Evolutionary conservation across 2,329 filamentous ascomycete genomes (phyloP).

Genomic region (Xylaria multiplex): DNA sequence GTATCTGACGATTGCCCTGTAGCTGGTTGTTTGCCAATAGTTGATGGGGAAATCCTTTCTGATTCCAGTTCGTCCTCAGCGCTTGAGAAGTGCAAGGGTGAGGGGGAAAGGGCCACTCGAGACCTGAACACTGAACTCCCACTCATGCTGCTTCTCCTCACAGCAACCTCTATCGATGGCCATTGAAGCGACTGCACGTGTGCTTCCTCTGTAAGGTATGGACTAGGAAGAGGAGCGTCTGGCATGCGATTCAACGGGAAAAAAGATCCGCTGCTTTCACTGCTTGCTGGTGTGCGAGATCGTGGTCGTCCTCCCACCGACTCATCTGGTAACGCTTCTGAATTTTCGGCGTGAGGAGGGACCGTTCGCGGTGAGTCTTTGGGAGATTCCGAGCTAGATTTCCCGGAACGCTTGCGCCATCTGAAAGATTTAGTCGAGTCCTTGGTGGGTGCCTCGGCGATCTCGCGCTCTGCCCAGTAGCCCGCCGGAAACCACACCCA

Average conservation of each 20-base stretch:
- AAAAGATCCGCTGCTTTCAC: conserved; percentile 27
- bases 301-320: background rate
- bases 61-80: conserved; percentile 13
- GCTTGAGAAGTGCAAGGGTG: conserved; percentile 30
- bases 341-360: background rate
- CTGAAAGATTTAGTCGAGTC: conserved; percentile 53
- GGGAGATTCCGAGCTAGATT: conserved; percentile 41
- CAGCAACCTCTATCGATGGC: conserved; percentile 33
- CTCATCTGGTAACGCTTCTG: conserved; percentile 12
- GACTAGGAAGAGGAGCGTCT: conserved; percentile 36
- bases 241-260: conserved; percentile 23
- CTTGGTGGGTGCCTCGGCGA: conserved; percentile 45
- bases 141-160: conserved; percentile 27
- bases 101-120: conserved; percentile 4
- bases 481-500: conserved; percentile 72
- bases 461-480: conserved; percentile 70
- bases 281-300: conserved; percentile 24
- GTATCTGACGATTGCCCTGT: background rate
- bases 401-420: conserved; percentile 53
- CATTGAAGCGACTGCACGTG: conserved; percentile 41
- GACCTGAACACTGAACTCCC: conserved; percentile 21
- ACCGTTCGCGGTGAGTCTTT: conserved; percentile 29
- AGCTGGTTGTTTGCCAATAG: background rate
- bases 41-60: background rate
- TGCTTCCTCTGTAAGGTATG: conserved; percentile 42